Base-by-base conservation (phyloP, 768 basidiomycete genomes). In the Leccinum broughii region DNA sequence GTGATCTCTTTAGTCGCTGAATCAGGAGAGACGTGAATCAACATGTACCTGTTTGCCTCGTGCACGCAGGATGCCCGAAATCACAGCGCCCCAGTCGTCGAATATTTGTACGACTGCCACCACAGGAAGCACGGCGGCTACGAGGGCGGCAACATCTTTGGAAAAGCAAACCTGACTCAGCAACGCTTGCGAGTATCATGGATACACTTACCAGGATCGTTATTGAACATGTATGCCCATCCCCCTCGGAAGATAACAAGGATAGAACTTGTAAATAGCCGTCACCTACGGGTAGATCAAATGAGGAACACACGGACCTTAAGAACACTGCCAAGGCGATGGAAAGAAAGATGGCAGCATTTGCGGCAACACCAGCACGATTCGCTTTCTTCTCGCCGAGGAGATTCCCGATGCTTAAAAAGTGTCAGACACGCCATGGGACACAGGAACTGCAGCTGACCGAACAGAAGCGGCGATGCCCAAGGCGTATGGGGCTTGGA, bases 401-500 rank as follows among this genome's bases (percentile, higher is more conserved):
- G 6, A 96, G 78, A 68, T 97, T 97, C 2, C 95, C 95, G 35
- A 95, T 86, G 7, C 92, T 92, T 49, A 10, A 32, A 60, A 55
- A 13, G 24, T 13, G 41, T 63, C 24, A 62, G 46, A 32, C 3
- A 28, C 13, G 9, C 5, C 3, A 39, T 17, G 7, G 11, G 51
- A 9, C 50, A 48, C 54, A 41, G 8, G 53, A 63, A 57, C 41
- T 15, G 1, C 24, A 46, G 72, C 78, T 39, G 65, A 91, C 88
- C 93, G 85, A 48, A 98, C 93, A 11, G 94, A 90, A 9, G 89
- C 80, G 1, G 94, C 95, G 6, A 95, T 83, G 60, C 87, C 83
- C 46, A 98, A 71, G 1, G 93, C 85, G 62, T 86, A 93, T 0
- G 93, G 92, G 0, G 88, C 88, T 72, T 96, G 93, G 74, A 84